Evolutionary conservation across 352 stramenopile species (phyloP), one percentile per base, ranked within the genome.

Genomic region (Phytophthora pseudosyringae): DNA sequence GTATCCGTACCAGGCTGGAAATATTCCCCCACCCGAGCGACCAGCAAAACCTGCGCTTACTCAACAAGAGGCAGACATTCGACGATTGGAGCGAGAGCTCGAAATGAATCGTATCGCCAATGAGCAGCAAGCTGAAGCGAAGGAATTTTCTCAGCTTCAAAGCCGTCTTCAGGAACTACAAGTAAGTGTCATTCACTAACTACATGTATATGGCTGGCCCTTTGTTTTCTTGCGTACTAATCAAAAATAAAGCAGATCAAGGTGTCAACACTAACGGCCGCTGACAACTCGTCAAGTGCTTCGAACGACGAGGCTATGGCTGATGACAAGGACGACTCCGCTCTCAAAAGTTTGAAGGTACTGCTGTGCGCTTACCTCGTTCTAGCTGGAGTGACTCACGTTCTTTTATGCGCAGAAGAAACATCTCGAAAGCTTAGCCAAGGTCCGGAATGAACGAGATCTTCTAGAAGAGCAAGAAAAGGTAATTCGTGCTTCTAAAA

Each of bases 381-480:
- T 54, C 12, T 49, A 39, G 10, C 16, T 43, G 21, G 8, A n/a
- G 7, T 58, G 13, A 40, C 9, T 29, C 1, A 12, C 8, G 29
- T 11, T 26, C 8, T 36, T 46, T 44, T 36, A 3, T 31, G 16
- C 59, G 18, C 35, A 83, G 75, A 67, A 45, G 25, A 46, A 77
- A 13, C 80, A 89, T 36, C 52, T 83, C 15, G 64, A 84, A 52
- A 78, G 59, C 15, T 54, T 89, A 16, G 58, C 55, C 3, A 81
- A 80, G 48, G 51, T 89, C 18, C 74, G 73, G 12, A 80, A 89
- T n/a, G 78, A 89, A 36, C 67, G 80, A 5, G 66, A 84, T 36
- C 57, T 89, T 38, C 63, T 89, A 11, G 78, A 89, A 64, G 80
- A 89, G 48, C 73, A 86, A 50, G 80, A 87, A 56, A 85, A 86